Evolutionary conservation across 2,329 filamentous ascomycete genomes (phyloP).

Genomic region (Stagonosporopsis rhizophila): DNA sequence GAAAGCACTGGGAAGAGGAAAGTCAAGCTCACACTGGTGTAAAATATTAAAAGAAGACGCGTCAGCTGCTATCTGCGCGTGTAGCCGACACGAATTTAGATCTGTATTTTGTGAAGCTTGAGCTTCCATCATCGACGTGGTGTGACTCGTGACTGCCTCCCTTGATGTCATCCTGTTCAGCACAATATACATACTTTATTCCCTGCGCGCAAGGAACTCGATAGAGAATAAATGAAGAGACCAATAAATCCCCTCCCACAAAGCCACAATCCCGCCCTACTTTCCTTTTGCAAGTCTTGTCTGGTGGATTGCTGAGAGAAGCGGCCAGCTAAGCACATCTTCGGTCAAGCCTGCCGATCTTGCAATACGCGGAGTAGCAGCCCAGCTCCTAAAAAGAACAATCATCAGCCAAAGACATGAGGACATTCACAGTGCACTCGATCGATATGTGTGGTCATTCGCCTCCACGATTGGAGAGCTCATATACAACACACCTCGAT

Average conservation of each 20-base stretch:
- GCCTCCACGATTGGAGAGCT: not conserved
- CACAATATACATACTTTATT: not conserved
- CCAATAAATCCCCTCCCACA: not conserved
- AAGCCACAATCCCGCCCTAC: slow-evolving; percentile 5
- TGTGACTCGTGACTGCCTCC: not conserved
- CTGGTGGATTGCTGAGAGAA: not conserved
- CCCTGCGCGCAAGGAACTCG: not conserved
- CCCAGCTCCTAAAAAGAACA: not conserved
- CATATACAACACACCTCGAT: not conserved
- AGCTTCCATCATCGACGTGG: not conserved
- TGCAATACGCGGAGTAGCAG: not conserved
- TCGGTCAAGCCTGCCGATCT: not conserved
- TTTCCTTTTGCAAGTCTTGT: not conserved
- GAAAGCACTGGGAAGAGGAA: slow-evolving; percentile 95
- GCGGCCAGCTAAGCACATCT: not conserved
- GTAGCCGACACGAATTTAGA: not conserved
- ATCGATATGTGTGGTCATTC: not conserved
- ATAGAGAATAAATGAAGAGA: not conserved
- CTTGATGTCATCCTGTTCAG: not conserved
- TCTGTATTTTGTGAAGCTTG: not conserved
- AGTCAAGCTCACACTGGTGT: slow-evolving; percentile 71
- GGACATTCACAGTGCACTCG: not conserved
- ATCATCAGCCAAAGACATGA: not conserved
- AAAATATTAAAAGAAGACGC: slow-evolving; percentile 5
- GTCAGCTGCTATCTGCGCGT: not conserved